phyloP scores from a whole-genome alignment of 2,329 filamentous ascomycete genomes.

The Verticillium isaacii region DNA sequence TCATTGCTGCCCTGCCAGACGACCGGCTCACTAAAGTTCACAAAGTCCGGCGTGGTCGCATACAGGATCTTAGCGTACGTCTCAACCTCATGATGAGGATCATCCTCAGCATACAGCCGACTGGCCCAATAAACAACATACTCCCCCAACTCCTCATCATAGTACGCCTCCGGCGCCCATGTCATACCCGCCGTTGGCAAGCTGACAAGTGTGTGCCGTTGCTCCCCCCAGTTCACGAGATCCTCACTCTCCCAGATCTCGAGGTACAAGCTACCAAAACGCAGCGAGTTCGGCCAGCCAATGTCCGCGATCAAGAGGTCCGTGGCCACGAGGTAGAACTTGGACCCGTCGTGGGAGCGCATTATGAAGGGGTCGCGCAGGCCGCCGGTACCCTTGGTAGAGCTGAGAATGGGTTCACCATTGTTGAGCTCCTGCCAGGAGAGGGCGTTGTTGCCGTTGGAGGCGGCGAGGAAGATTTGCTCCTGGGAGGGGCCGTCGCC shows the following conservation, averaged over 20 bases:
- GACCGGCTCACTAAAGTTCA: slow-evolving; percentile 39
- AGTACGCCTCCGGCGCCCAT: slow-evolving; percentile 49
- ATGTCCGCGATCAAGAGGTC: slow-evolving; percentile 50
- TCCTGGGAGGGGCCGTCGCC: slow-evolving; percentile 37
- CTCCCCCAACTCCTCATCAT: slow-evolving; percentile 32
- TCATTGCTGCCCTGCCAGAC: slow-evolving; percentile 47
- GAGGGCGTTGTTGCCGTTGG: slow-evolving; percentile 46
- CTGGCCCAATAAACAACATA: slow-evolving; percentile 43
- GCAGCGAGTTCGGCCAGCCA: slow-evolving; percentile 42
- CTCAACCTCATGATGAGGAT: slow-evolving; percentile 27
- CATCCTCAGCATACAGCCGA: slow-evolving; percentile 33
- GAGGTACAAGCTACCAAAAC: slow-evolving; percentile 42
- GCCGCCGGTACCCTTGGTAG: slow-evolving; percentile 40
- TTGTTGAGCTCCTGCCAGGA: slow-evolving; percentile 45
- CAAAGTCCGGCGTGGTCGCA: slow-evolving; percentile 43
- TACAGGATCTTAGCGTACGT: slow-evolving; percentile 38
- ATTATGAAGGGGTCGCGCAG: slow-evolving; percentile 50
- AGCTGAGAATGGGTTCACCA: slow-evolving; percentile 39
- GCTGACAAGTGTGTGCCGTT: slow-evolving; percentile 44
- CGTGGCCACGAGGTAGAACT: slow-evolving; percentile 46
- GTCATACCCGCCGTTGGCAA: slow-evolving; percentile 46
- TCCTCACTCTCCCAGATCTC: slow-evolving; percentile 49
- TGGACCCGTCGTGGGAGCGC: slow-evolving; percentile 43
- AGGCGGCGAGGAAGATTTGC: slow-evolving; percentile 47
- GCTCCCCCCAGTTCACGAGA: slow-evolving; percentile 42